These are phyloP conservation scores for Monilinia fructigena DNA, from an alignment of 2,329 filamentous ascomycete genomes.

Conservation along the genomic window DNA sequence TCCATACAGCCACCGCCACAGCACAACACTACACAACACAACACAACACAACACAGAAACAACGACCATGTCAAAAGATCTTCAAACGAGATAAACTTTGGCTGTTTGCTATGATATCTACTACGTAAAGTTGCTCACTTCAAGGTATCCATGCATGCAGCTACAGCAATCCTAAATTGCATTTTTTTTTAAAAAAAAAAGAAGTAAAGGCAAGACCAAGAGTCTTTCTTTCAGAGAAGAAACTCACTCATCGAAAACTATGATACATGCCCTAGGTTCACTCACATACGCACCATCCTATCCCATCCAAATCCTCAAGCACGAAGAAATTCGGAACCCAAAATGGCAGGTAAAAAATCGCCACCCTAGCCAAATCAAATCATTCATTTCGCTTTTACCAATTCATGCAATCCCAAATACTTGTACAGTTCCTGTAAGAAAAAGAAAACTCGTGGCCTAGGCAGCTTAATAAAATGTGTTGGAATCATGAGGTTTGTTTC, in stretches of 20 bases:
- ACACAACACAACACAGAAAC: no score
- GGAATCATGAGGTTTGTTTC: constrained; percentile 32
- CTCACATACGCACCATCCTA: constrained; percentile 6
- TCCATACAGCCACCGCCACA: no score
- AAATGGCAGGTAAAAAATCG: constrained; percentile 22
- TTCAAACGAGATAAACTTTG: neutral
- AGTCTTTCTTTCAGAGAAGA: neutral
- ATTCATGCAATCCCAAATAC: constrained; percentile 38
- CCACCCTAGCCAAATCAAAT: constrained; percentile 30
- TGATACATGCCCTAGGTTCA: constrained; percentile 15
- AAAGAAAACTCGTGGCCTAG: constrained; percentile 29
- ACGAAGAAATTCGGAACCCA: constrained; percentile 7
- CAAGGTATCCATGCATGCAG: neutral
- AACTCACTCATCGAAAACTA: constrained; percentile 10
- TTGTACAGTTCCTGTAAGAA: constrained; percentile 34
- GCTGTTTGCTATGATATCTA: neutral
- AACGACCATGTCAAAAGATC: no score
- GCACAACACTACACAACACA: no score
- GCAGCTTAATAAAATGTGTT: constrained; percentile 20
- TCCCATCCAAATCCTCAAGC: neutral
- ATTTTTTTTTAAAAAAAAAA: neutral
- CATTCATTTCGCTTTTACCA: constrained; percentile 36
- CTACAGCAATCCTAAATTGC: constrained; percentile 1
- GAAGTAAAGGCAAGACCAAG: constrained; percentile 6
- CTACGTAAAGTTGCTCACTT: neutral